Evolutionary conservation across 768 basidiomycete species (phyloP).

Genomic region (Serpula lacrymans): DNA sequence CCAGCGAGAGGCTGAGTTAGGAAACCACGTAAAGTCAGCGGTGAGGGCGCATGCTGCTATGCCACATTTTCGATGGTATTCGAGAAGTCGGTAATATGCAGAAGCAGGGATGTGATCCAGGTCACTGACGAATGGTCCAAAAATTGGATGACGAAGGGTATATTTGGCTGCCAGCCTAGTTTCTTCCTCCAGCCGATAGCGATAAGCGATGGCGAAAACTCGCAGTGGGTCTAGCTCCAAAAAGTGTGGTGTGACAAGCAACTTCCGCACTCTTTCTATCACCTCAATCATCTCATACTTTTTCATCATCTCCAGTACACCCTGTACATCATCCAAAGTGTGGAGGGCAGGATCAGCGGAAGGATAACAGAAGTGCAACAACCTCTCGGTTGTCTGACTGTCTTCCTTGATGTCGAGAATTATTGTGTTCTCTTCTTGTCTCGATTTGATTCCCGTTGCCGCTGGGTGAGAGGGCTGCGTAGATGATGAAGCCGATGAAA

Average conservation of each 20-base stretch:
- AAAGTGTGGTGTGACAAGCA: conserved; percentile 23
- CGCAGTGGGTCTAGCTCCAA: conserved; percentile 31
- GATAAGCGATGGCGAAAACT: conserved; percentile 37
- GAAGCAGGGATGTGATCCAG: conserved; percentile 36
- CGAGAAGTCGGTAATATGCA: conserved; percentile 32
- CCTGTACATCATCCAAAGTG: conserved; percentile 32
- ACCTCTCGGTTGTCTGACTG: conserved; percentile 23
- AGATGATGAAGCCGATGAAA: no score
- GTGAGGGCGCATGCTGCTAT: conserved; percentile 27
- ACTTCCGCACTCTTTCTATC: conserved; percentile 24
- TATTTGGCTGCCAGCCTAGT: conserved; percentile 31
- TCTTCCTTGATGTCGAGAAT: conserved; percentile 33
- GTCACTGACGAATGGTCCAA: conserved; percentile 32
- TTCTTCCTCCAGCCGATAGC: conserved; percentile 31
- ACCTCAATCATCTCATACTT: conserved; percentile 38
- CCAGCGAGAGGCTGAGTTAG: conserved; percentile 32
- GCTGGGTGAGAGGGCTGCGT: no score
- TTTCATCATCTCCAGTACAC: conserved; percentile 31
- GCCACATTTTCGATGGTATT: conserved; percentile 33
- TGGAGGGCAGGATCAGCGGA: conserved; percentile 28
- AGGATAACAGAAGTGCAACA: conserved; percentile 37
- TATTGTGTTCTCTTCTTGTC: no score
- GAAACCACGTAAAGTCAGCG: conserved; percentile 35
- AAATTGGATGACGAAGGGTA: conserved; percentile 34
- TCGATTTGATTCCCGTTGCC: no score